Evolutionary conservation across 2,329 filamentous ascomycete species (phyloP).

Genomic region (Colletotrichum spaethianum): DNA sequence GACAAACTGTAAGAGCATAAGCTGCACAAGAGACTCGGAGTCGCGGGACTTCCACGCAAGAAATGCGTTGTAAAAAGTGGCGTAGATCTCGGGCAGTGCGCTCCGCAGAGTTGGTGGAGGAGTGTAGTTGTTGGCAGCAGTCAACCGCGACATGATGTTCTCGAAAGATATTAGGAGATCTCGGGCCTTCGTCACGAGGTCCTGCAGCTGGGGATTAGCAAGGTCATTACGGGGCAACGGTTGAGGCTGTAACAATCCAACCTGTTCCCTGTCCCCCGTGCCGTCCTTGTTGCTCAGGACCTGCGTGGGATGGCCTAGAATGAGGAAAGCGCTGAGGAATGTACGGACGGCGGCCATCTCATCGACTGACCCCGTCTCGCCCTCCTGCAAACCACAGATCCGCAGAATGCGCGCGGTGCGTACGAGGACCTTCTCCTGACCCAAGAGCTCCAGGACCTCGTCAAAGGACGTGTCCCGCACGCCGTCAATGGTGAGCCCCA

Average conservation of each 20-base stretch:
- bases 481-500: constrained; percentile 79
- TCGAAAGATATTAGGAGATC: constrained; percentile 86
- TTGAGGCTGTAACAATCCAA: constrained; percentile 58
- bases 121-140: constrained; percentile 75
- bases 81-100: constrained; percentile 77
- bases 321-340: constrained; percentile 85
- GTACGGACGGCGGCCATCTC: constrained; percentile 81
- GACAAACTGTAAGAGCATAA: constrained; percentile 90
- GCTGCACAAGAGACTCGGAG: constrained; percentile 82
- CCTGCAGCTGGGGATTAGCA: constrained; percentile 75
- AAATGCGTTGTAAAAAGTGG: constrained; percentile 83
- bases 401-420: constrained; percentile 77
- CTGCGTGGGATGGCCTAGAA: constrained; percentile 83
- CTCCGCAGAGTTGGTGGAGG: constrained; percentile 74
- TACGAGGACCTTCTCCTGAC: constrained; percentile 75
- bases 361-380: constrained; percentile 72
- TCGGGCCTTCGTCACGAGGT: constrained; percentile 82
- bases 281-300: constrained; percentile 82
- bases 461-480: constrained; percentile 81
- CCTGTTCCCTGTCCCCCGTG: constrained; percentile 70
- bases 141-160: constrained; percentile 77
- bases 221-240: constrained; percentile 66
- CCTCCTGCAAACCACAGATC: constrained; percentile 79
- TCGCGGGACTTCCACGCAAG: constrained; percentile 88
- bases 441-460: constrained; percentile 78